A percentile compares a stretch with the other conserved stretches of the same genome.
Evolutionary conservation across 2,329 filamentous ascomycete genomes (phyloP).

Genomic region (Calonectria pseudoturangicola): DNA sequence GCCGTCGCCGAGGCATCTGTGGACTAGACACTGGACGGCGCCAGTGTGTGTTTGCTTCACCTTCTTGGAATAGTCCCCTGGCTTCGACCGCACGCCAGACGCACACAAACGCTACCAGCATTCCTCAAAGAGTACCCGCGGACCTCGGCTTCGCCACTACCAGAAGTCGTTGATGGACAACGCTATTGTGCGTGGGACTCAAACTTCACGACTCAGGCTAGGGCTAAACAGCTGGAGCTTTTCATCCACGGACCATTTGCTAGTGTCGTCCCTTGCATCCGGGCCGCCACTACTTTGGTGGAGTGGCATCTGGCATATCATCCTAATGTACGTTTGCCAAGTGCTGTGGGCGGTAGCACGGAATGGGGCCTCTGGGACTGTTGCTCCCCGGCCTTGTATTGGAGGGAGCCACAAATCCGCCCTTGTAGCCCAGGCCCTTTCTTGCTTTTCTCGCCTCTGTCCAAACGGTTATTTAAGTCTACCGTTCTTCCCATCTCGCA

Average conservation of each 20-base stretch:
- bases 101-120: slow-evolving; percentile 2
- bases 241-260: slow-evolving; percentile 30
- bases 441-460: slow-evolving; percentile 31
- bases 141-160: slow-evolving; percentile 19
- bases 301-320: slow-evolving; percentile 38
- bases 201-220: slow-evolving; percentile 41
- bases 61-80: not conserved
- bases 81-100: slow-evolving; percentile 2
- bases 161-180: slow-evolving; percentile 17
- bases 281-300: slow-evolving; percentile 30
- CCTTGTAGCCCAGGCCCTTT: slow-evolving; percentile 39
- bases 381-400: slow-evolving; percentile 5
- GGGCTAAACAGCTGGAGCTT: slow-evolving; percentile 20
- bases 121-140: slow-evolving; percentile 7
- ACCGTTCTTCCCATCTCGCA: slow-evolving; percentile 31
- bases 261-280: slow-evolving; percentile 39
- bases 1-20: slow-evolving; percentile 21
- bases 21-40: not conserved
- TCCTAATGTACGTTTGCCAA: slow-evolving; percentile 14
- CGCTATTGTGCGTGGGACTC: slow-evolving; percentile 22
- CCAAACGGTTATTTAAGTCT: slow-evolving; percentile 49
- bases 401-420: slow-evolving; percentile 35
- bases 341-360: slow-evolving; percentile 13
- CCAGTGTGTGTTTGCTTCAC: not conserved
- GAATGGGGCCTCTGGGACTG: slow-evolving; percentile 15